Percentiles rank a stretch among this genome's conserved stretches.
phyloP scores from a whole-genome alignment of 345 rosid genomes.

The Heritiera littoralis region DNA sequence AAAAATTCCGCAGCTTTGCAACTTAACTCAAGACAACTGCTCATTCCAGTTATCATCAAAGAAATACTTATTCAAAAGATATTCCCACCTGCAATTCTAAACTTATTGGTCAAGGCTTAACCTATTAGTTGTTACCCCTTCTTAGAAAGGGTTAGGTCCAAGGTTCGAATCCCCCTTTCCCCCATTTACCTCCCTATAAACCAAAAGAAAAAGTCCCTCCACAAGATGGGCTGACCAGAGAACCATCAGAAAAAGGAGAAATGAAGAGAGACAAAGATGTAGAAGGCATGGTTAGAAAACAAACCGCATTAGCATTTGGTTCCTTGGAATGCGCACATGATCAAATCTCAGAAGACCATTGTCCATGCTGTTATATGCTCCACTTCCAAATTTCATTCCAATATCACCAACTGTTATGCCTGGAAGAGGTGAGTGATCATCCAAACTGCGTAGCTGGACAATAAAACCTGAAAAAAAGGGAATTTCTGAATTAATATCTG shows the following conservation, averaged over 20 bases:
- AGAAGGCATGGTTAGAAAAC: slow-evolving; percentile 23
- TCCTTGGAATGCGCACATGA: slow-evolving; percentile 87
- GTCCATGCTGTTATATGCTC: slow-evolving; percentile 94
- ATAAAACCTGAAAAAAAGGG: slow-evolving; percentile 68
- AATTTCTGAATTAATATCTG: slow-evolving; percentile 26
- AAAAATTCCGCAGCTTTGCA: background rate
- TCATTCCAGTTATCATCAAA: background rate
- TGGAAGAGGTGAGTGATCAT: slow-evolving; percentile 95
- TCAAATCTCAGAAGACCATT: slow-evolving; percentile 91
- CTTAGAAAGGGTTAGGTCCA: no score
- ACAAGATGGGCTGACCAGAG: background rate
- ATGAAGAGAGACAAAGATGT: background rate
- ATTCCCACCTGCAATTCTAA: background rate
- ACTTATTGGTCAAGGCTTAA: background rate
- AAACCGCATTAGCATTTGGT: slow-evolving; percentile 96
- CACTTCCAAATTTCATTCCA: slow-evolving; percentile 90
- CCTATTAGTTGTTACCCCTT: no score
- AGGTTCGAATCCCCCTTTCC: no score
- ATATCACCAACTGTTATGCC: slow-evolving; percentile 93
- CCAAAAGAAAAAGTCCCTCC: background rate
- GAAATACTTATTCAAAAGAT: slow-evolving; percentile 3
- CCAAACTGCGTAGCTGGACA: slow-evolving; percentile 91
- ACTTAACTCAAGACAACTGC: background rate
- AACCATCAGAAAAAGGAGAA: slow-evolving; percentile 5
- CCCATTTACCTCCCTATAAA: no score